Evolutionary conservation across 2,329 filamentous ascomycete species (phyloP).

Genomic region (Calonectria hawksworthii): DNA sequence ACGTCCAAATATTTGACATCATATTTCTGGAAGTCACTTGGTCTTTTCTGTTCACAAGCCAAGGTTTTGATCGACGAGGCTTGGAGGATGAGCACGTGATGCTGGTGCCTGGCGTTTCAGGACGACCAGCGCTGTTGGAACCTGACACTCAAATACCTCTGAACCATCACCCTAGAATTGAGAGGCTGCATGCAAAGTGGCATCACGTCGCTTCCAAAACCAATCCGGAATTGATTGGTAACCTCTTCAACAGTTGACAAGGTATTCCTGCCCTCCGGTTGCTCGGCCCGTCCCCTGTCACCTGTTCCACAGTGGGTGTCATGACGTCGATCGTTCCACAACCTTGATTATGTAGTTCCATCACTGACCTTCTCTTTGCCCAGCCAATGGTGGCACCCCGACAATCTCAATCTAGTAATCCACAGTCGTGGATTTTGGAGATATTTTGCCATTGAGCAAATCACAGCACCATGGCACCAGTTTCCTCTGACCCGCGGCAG

Average conservation of each 20-base stretch:
- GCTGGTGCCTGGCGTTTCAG: conserved; percentile 20
- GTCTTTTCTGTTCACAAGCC: neutral
- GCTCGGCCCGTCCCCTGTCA: conserved; percentile 6
- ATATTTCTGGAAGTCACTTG: neutral
- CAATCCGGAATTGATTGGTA: neutral
- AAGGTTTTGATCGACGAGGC: conserved; percentile 8
- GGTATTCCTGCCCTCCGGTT: neutral
- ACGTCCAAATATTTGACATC: neutral
- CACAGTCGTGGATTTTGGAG: neutral
- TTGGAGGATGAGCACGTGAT: conserved; percentile 22
- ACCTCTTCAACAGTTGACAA: neutral
- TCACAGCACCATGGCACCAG: conserved; percentile 62
- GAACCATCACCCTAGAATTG: neutral
- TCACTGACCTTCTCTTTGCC: conserved; percentile 19
- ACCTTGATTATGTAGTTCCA: conserved; percentile 7
- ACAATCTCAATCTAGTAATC: neutral
- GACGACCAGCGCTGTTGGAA: neutral
- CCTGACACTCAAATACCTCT: neutral
- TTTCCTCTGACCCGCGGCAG: conserved; percentile 68
- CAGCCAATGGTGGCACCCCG: neutral
- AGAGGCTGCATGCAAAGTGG: neutral
- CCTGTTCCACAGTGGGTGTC: conserved; percentile 16
- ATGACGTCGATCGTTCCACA: conserved; percentile 25
- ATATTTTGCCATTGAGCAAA: neutral
- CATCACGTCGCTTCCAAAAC: neutral